Conservation (phyloP, 108 stramenopile genomes). For the Parietichytrium sp. region DNA sequence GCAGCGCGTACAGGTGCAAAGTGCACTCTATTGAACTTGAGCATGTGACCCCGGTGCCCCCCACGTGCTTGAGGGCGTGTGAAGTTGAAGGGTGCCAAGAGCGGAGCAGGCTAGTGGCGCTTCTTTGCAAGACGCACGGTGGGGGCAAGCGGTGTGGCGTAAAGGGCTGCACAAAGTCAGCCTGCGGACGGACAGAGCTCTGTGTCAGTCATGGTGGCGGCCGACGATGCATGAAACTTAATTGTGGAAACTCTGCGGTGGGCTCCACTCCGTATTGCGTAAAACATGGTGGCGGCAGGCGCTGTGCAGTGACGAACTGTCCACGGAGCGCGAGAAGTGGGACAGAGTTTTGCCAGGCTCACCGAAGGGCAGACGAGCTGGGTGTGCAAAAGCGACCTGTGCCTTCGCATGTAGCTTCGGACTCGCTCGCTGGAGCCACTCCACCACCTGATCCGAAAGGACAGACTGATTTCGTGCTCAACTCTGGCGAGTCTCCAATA, state of each 20-base stretch:
- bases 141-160: conserved; percentile 1
- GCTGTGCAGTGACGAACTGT: conserved; percentile 52
- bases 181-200: neutral
- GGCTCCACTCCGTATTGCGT: conserved; percentile 83
- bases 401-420: no score
- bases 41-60: conserved; percentile 11
- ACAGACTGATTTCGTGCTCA: no score
- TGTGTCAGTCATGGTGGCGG: conserved; percentile 14
- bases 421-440: no score
- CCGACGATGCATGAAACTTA: neutral
- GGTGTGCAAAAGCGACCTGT: no score
- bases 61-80: conserved; percentile 66
- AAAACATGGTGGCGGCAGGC: conserved; percentile 85
- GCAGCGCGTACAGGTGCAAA: conserved; percentile 44
- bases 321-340: neutral
- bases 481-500: no score
- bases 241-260: neutral
- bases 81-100: conserved; percentile 81
- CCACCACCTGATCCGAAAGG: no score
- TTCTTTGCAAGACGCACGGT: conserved; percentile 17
- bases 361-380: no score
- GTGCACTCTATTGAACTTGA: neutral
- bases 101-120: conserved; percentile 45
- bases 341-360: neutral
- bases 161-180: neutral